These are phyloP conservation scores for Solanum appendiculatum DNA, from an alignment of 257 asterid genomes.

Conservation along the genomic window DNA sequence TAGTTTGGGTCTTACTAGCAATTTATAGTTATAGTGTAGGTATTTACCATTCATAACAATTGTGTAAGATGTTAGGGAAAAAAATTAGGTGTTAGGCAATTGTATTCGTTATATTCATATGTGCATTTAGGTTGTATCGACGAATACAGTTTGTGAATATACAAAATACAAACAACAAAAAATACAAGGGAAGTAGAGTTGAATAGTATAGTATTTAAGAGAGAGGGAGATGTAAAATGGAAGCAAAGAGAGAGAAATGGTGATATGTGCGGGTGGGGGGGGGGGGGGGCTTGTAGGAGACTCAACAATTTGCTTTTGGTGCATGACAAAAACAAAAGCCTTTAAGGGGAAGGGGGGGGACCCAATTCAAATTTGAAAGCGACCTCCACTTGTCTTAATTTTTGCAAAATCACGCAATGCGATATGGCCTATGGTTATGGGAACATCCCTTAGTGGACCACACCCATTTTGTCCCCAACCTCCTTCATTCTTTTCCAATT, in stretches of 20 bases:
- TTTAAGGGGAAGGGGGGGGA: not conserved
- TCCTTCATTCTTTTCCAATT: not conserved
- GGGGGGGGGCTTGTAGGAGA: conserved; percentile 23
- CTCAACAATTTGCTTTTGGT: conserved; percentile 45
- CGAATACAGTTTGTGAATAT: too few relatives aligned
- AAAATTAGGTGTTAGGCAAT: not conserved
- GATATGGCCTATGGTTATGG: conserved; percentile 17
- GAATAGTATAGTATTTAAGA: not conserved
- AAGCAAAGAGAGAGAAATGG: conserved; percentile 36
- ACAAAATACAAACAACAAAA: too few relatives aligned
- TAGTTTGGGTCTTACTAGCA: not conserved
- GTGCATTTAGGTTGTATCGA: too few relatives aligned
- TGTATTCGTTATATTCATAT: too few relatives aligned
- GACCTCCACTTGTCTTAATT: conserved; percentile 31
- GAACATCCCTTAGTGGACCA: conserved; percentile 47
- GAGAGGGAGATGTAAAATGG: conserved; percentile 36
- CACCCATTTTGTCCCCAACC: conserved; percentile 29
- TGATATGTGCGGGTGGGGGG: too few relatives aligned
- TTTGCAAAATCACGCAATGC: conserved; percentile 60
- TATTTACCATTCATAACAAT: too few relatives aligned
- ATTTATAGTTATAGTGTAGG: too few relatives aligned
- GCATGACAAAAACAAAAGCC: conserved; percentile 34
- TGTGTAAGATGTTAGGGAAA: not conserved
- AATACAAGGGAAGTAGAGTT: not conserved
- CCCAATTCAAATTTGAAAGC: conserved; percentile 18